A percentile compares a stretch with the other conserved stretches of the same genome.
Evolutionary conservation across 257 asterid genomes (phyloP).

Genomic region (Gentiana straminea): DNA sequence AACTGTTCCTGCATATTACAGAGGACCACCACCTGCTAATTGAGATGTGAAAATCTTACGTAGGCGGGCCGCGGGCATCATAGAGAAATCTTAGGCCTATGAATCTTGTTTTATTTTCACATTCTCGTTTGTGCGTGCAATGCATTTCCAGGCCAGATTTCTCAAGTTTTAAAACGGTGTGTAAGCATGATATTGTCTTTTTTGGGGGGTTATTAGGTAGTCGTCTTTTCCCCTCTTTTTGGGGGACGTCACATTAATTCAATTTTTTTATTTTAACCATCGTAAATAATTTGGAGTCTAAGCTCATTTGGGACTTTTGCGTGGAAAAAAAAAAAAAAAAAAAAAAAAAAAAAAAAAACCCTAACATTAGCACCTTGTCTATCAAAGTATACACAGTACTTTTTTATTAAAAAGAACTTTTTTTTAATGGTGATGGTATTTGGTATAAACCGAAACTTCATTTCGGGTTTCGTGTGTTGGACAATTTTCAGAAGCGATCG

Average conservation of each 20-base stretch:
- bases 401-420: no score
- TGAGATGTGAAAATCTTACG: constrained; percentile 1
- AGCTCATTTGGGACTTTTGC: not conserved
- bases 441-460: no score
- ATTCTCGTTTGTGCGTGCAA: constrained; percentile 12
- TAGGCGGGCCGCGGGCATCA: not conserved
- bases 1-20: constrained; percentile 41
- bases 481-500: no score
- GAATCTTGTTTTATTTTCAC: not conserved
- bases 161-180: not conserved
- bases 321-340: no score
- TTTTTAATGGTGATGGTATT: no score
- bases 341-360: no score
- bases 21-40: constrained; percentile 30
- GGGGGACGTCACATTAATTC: no score
- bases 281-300: constrained; percentile 10
- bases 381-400: no score
- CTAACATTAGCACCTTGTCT: no score
- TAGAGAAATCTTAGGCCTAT: not conserved
- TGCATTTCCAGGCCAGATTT: constrained; percentile 4
- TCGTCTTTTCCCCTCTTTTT: not conserved
- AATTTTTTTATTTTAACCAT: not conserved
- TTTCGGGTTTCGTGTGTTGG: no score
- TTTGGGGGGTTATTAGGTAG: not conserved
- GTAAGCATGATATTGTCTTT: constrained; percentile 6